Evolutionary conservation across 192 early-diverging fungal species (phyloP).

Genomic region (Podila epicladia): DNA sequence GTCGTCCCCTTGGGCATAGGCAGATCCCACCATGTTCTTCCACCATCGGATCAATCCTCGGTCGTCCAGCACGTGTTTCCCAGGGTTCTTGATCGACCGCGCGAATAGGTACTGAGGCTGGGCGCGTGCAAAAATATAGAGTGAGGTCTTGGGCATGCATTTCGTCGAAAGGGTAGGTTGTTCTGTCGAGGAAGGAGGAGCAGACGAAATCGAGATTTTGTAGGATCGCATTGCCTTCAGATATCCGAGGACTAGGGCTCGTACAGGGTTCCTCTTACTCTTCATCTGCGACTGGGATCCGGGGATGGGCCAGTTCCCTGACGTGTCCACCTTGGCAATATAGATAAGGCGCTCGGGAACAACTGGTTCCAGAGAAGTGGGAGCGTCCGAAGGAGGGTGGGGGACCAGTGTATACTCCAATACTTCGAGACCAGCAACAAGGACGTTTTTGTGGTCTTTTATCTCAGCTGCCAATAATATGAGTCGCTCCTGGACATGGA

Average conservation of each 20-base stretch:
- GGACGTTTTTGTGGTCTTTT: background rate
- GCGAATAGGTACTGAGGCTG: conserved; percentile 91
- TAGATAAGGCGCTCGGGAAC: conserved; percentile 35
- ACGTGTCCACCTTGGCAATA: conserved; percentile 59
- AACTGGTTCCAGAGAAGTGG: too few species aligned
- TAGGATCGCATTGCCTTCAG: conserved; percentile 20
- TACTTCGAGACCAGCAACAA: conserved; percentile 36
- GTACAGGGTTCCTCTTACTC: conserved; percentile 10
- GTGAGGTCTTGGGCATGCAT: conserved; percentile 10
- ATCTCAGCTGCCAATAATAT: conserved; percentile 13
- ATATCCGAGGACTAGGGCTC: conserved; percentile 49
- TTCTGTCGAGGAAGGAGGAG: background rate
- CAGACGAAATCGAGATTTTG: background rate
- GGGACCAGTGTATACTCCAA: conserved; percentile 30
- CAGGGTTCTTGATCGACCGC: conserved; percentile 67
- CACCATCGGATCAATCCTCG: conserved; percentile 80
- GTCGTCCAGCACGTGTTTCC: conserved; percentile 74
- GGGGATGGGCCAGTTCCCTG: conserved; percentile 41
- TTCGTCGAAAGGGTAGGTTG: background rate
- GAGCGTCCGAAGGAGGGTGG: background rate
- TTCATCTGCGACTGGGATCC: background rate
- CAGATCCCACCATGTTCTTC: conserved; percentile 56
- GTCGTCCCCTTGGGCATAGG: conserved; percentile 6
- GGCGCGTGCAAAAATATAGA: conserved; percentile 83
- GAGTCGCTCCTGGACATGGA: conserved; percentile 34